phyloP scores from a whole-genome alignment of 116 monocot genomes.

The Phalaenopsis hybrid region DNA sequence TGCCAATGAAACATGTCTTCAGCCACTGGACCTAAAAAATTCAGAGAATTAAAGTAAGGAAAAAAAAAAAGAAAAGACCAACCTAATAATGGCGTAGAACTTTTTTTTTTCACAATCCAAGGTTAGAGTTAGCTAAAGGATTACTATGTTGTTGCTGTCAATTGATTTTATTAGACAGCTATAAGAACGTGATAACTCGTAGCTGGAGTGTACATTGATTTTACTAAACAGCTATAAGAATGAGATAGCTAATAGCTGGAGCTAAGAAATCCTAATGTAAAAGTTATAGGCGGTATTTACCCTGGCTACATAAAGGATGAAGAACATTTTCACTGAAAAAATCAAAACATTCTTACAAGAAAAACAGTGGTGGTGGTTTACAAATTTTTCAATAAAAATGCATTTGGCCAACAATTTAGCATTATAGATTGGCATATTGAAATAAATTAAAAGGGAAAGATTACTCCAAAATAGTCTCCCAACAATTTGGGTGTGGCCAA shows the following conservation, averaged over 20 bases:
- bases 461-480: too few relatives aligned
- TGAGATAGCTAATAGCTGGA: not conserved
- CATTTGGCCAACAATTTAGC: too few relatives aligned
- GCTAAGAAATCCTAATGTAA: not conserved
- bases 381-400: too few relatives aligned
- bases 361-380: too few relatives aligned
- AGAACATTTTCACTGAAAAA: too few relatives aligned
- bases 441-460: too few relatives aligned
- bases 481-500: too few relatives aligned
- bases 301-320: not conserved
- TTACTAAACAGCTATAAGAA: not conserved
- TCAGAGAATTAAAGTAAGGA: not conserved
- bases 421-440: too few relatives aligned
- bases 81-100: not conserved
- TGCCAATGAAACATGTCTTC: slow-evolving; percentile 42
- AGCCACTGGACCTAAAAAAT: slow-evolving; percentile 24
- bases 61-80: not conserved
- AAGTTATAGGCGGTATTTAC: not conserved
- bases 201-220: not conserved
- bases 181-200: not conserved
- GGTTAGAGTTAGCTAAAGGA: not conserved
- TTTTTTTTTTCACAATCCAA: not conserved
- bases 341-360: too few relatives aligned
- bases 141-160: not conserved
- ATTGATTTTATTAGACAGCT: not conserved